Percentiles rank a stretch among this genome's conserved stretches.
Conservation (phyloP, 768 basidiomycete genomes). For the Suillus bovinus region DNA sequence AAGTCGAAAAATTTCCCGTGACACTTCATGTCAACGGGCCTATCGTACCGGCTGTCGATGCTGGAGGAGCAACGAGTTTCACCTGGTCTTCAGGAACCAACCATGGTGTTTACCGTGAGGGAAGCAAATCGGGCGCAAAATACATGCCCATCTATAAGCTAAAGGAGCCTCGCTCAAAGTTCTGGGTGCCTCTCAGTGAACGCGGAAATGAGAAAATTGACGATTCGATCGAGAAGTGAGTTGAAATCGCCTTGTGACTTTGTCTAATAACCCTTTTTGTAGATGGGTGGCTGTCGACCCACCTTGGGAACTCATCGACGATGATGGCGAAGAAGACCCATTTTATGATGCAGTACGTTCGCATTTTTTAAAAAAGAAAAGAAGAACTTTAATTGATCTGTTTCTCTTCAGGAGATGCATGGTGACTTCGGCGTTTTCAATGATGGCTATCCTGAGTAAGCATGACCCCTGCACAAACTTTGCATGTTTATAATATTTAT, state of each 20-base stretch:
- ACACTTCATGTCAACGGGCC: background rate
- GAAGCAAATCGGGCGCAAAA: background rate
- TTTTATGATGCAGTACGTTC: background rate
- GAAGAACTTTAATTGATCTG: background rate
- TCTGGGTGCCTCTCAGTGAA: too few species aligned
- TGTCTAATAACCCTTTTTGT: background rate
- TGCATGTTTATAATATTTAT: background rate
- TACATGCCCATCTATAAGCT: background rate
- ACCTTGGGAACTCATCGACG: background rate
- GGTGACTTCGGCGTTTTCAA: too few species aligned
- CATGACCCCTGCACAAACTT: background rate
- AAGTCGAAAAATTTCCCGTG: background rate
- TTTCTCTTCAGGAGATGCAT: background rate
- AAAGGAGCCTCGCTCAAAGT: too few species aligned
- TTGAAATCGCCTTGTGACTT: too few species aligned
- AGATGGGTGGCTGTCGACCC: background rate
- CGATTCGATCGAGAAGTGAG: too few species aligned
- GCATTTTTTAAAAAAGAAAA: too few species aligned
- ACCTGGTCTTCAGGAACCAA: background rate
- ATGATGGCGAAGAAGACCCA: too few species aligned
- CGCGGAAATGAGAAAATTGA: too few species aligned
- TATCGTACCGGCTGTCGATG: background rate
- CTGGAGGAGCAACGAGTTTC: background rate
- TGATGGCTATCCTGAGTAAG: conserved; percentile 1
- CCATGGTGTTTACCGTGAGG: background rate